These are phyloP conservation scores for Pneumocystis jirovecii DNA, from an alignment of 1,139 yeast genomes.

Conservation along the genomic window DNA sequence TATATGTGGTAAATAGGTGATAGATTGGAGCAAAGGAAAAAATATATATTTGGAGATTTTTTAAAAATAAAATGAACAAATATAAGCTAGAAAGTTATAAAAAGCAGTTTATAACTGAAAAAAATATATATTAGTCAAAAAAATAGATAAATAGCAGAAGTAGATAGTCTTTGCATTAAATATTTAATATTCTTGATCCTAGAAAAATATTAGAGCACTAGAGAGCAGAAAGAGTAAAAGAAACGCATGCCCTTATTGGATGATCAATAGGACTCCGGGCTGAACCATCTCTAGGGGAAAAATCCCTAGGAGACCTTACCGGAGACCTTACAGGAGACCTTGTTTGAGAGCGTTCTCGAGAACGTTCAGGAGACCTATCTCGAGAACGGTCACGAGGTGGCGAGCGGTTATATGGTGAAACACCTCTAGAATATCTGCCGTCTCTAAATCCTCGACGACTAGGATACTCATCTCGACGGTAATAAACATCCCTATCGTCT, in stretches of 20 bases:
- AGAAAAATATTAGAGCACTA: not conserved
- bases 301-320: not conserved
- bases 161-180: too few relatives aligned
- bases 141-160: not conserved
- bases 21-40: not conserved
- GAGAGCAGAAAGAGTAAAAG: not conserved
- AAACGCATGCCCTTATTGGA: not conserved
- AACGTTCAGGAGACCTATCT: not conserved
- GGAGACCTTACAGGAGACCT: not conserved
- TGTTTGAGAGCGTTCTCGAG: not conserved
- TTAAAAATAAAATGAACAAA: too few relatives aligned
- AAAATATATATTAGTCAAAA: not conserved
- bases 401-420: not conserved
- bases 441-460: constrained; percentile 9
- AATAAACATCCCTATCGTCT: constrained; percentile 5
- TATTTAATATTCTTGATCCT: not conserved
- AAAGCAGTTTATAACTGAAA: not conserved
- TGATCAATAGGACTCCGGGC: not conserved
- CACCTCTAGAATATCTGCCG: not conserved
- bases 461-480: constrained; percentile 12
- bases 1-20: too few relatives aligned
- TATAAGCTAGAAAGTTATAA: not conserved
- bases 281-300: not conserved
- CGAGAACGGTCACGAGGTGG: not conserved
- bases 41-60: not conserved